phyloP scores from a whole-genome alignment of 2,329 filamentous ascomycete genomes.

The Beauveria sp. region DNA sequence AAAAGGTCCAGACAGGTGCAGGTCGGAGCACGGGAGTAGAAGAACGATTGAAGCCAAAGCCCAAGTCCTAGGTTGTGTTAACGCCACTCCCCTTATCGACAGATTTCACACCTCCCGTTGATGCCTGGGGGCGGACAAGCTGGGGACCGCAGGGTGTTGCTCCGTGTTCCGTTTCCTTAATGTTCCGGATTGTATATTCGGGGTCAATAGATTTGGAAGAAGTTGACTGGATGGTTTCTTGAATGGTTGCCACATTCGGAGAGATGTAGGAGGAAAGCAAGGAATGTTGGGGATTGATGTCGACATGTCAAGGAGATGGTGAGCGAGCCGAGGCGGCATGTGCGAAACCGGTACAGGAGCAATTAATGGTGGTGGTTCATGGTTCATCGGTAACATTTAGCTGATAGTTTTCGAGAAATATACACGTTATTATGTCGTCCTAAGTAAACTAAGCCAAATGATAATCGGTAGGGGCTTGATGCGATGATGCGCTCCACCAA shows the following conservation, averaged over 20 bases:
- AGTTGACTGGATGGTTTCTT: background rate
- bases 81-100: background rate
- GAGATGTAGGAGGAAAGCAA: background rate
- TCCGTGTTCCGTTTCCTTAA: conserved; percentile 1
- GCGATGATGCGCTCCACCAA: background rate
- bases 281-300: background rate
- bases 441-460: no score
- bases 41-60: background rate
- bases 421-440: no score
- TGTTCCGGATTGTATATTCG: background rate
- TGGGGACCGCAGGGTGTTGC: background rate
- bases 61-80: background rate
- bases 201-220: background rate
- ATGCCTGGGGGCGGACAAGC: background rate
- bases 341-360: background rate
- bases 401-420: no score
- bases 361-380: no score
- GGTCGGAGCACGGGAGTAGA: background rate
- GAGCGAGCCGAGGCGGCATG: background rate
- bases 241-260: background rate
- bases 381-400: no score
- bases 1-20: background rate
- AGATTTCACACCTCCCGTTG: background rate
- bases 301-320: background rate
- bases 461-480: no score